These are phyloP conservation scores for Corrigiola litoralis DNA, from an alignment of 179 eudicot species.

Conservation along the genomic window DNA sequence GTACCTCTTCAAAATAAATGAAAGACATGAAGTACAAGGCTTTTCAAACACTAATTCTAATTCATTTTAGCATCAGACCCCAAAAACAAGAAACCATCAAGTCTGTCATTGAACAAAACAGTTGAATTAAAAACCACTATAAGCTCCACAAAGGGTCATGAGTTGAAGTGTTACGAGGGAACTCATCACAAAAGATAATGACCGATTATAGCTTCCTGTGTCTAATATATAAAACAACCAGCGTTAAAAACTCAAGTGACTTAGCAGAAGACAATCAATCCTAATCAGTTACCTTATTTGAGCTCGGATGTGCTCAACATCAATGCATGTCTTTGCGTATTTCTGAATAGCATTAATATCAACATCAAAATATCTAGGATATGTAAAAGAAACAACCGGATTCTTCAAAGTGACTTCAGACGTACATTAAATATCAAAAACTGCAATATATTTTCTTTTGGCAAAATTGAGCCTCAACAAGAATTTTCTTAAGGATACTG, in stretches of 20 bases:
- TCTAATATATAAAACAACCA: background rate
- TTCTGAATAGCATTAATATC: constrained; percentile 74
- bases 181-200: background rate
- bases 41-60: too few species aligned
- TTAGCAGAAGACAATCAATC: background rate
- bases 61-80: too few species aligned
- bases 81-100: too few species aligned
- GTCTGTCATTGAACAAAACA: too few species aligned
- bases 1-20: too few species aligned
- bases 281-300: constrained; percentile 67
- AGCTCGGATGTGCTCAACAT: constrained; percentile 90
- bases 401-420: too few species aligned
- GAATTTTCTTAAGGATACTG: constrained; percentile 58
- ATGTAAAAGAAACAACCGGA: constrained; percentile 36
- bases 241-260: background rate
- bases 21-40: too few species aligned
- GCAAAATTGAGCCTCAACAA: constrained; percentile 9
- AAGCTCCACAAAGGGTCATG: too few species aligned
- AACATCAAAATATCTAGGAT: constrained; percentile 78
- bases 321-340: constrained; percentile 55
- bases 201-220: background rate
- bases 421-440: too few species aligned
- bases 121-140: background rate
- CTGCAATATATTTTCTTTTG: too few species aligned
- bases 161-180: background rate